A percentile compares a stretch with the other conserved stretches of the same genome.
Evolutionary conservation across 495 filamentous ascomycete genomes (phyloP).

Genomic region (Penicillium lagena): DNA sequence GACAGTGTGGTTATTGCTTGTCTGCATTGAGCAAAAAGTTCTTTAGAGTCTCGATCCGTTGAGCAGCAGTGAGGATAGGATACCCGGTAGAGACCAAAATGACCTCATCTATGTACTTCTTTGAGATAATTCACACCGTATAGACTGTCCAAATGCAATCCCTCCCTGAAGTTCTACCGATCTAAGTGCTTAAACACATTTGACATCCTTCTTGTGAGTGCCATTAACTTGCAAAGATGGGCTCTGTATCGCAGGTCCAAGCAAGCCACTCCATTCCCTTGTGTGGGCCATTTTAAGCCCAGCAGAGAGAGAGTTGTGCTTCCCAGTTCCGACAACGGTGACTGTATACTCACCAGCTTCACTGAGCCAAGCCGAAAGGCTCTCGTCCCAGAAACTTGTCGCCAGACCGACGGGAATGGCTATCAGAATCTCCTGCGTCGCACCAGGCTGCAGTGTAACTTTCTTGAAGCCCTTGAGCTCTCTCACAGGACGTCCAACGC

Average conservation of each 20-base stretch:
- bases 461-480: slow-evolving; percentile 20
- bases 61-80: too few species aligned
- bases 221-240: neutral
- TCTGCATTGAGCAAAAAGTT: too few species aligned
- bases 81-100: too few species aligned
- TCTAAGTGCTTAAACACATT: too few species aligned
- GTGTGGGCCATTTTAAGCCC: neutral
- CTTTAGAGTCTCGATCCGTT: too few species aligned
- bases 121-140: too few species aligned
- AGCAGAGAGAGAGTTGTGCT: slow-evolving; percentile 1
- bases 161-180: too few species aligned
- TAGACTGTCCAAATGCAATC: too few species aligned
- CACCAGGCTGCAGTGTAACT: slow-evolving; percentile 2
- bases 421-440: slow-evolving; percentile 1
- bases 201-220: too few species aligned
- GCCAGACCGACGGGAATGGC: slow-evolving; percentile 4
- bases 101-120: too few species aligned
- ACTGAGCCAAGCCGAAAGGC: slow-evolving; percentile 3
- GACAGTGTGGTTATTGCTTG: too few species aligned
- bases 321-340: slow-evolving; percentile 5
- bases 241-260: neutral
- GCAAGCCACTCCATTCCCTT: neutral
- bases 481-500: slow-evolving; percentile 9
- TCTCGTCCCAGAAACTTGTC: slow-evolving; percentile 16
- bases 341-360: slow-evolving; percentile 5